Conservation (phyloP, 176 grass and related monocot species). For the Juncus inflexus region DNA sequence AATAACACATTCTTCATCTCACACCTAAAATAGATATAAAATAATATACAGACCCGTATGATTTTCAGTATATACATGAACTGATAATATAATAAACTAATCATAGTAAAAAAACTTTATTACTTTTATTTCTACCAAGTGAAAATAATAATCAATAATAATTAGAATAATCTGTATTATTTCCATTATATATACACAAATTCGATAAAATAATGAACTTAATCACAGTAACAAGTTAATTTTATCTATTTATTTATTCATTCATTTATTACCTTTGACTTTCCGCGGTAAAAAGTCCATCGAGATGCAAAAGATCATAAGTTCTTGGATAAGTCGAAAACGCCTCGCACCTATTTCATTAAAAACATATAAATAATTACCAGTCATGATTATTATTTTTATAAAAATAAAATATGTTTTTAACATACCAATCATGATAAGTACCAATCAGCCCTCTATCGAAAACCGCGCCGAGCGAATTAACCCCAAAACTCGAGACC, state of each 20-base stretch:
- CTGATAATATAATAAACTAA: no score
- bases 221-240: neutral
- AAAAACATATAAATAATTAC: slow-evolving; percentile 5
- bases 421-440: slow-evolving; percentile 77
- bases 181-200: neutral
- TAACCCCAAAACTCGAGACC: slow-evolving; percentile 67
- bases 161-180: neutral
- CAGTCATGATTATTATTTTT: neutral
- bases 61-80: neutral
- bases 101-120: no score
- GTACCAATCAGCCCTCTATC: slow-evolving; percentile 85
- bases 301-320: slow-evolving; percentile 89
- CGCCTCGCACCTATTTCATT: slow-evolving; percentile 66
- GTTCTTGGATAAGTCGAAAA: slow-evolving; percentile 96
- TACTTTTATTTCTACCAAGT: neutral
- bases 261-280: slow-evolving; percentile 58
- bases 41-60: no score
- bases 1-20: slow-evolving; percentile 84
- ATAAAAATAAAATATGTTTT: neutral
- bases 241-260: no score
- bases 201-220: neutral
- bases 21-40: slow-evolving; percentile 44
- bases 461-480: slow-evolving; percentile 73
- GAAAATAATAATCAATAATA: slow-evolving; percentile 3
- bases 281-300: slow-evolving; percentile 75